A percentile compares a stretch with the other conserved stretches of the same genome.
These are phyloP conservation scores for Spergularia bocconei DNA, from an alignment of 148 eudicot species.

Conservation along the genomic window DNA sequence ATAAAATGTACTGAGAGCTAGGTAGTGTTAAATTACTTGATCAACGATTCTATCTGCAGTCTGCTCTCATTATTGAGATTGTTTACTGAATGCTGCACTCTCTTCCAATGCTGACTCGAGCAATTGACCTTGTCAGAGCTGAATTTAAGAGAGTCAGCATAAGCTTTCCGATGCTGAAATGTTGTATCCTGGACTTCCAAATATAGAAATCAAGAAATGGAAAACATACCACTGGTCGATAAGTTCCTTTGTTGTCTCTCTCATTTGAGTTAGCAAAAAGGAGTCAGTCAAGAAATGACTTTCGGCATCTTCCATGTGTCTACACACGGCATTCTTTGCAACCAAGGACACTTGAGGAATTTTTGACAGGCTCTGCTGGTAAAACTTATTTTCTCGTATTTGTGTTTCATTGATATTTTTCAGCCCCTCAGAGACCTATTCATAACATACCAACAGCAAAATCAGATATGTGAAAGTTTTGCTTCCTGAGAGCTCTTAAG, in stretches of 20 bases:
- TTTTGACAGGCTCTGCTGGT: conserved; percentile 44
- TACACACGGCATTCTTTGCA: conserved; percentile 46
- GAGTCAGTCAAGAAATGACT: conserved; percentile 49
- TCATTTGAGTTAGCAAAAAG: conserved; percentile 50
- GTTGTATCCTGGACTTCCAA: not conserved
- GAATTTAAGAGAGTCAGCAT: conserved; percentile 10
- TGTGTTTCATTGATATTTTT: conserved; percentile 40
- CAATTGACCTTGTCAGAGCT: conserved; percentile 47
- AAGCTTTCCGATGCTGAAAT: not conserved
- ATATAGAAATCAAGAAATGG: not conserved
- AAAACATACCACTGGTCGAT: conserved; percentile 59
- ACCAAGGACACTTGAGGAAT: conserved; percentile 56
- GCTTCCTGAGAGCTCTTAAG: not conserved
- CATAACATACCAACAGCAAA: conserved; percentile 6
- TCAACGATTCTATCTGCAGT: conserved; percentile 35
- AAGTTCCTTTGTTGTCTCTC: conserved; percentile 47
- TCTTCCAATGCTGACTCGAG: conserved; percentile 49
- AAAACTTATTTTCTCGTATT: conserved; percentile 35
- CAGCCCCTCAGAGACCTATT: conserved; percentile 67
- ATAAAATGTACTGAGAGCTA: not conserved
- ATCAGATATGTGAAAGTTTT: not conserved
- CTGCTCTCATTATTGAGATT: conserved; percentile 34
- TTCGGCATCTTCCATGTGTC: conserved; percentile 50
- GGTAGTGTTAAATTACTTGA: conserved; percentile 31
- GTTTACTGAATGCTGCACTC: conserved; percentile 38